Base-by-base conservation (phyloP, 768 basidiomycete genomes). In the Russula sp. region DNA sequence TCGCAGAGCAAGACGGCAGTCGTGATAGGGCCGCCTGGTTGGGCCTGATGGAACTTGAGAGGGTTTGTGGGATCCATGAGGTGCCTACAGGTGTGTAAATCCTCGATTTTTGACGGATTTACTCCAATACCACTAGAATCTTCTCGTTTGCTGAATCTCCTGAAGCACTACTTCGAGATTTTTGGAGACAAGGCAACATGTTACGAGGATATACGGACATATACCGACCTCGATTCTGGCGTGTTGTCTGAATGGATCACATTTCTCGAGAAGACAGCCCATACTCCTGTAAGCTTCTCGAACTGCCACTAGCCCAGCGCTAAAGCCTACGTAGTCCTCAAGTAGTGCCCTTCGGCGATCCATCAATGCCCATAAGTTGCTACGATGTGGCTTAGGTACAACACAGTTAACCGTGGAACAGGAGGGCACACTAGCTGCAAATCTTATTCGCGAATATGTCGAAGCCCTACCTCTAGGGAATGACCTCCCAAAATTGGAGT, bases 131-230 rank as follows among this genome's bases (percentile, higher is more conserved):
- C 16, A 51, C 30, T 44, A 89, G 87, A 84, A 69, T 56, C 78
- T 32, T 69, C 70, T 14, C 74, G 75, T 32, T 68, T 87, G 60
- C 72, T 81, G 36, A 70, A 73, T 13, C 76, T 87, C 61, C 75
- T 94, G 71, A 78, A 84, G 70, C 75, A 79, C 54, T 96, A 95
- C 74, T 85, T 93, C 71, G 76, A 82, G 46, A 78, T 77, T 63
- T 84, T 93, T 69, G 88, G 90, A 34, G 84, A 87, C 73, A 96
- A 94, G 74, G 79, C 87, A 6, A 92, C 90, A 73, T 93, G 92
- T 73, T 91, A 86, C 63, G 94, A 95, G 75, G 94, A 97, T 70
- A 76, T 96, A 46, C 81, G 80, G 68, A 84, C 86, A 3, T 93
- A 89, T 72, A 73, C 88, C 14, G 71, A 70, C 9, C 74, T 89